A percentile compares a stretch with the other conserved stretches of the same genome.
phyloP scores from a whole-genome alignment of 805 yeast species.

The Priceomyces haplophilus region DNA sequence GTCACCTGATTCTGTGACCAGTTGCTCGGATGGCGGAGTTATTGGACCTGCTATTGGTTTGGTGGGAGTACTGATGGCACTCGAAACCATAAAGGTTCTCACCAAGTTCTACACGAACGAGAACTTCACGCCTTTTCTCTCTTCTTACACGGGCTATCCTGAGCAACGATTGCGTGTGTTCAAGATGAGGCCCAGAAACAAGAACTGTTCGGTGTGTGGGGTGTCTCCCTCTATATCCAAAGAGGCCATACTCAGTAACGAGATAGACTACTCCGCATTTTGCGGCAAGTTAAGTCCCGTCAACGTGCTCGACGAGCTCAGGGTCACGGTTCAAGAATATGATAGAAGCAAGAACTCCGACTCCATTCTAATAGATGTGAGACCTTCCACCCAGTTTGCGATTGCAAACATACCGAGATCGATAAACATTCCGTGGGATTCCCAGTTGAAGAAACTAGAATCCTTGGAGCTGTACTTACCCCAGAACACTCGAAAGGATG shows the following conservation, averaged over 20 bases:
- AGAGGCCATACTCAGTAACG: slow-evolving; percentile 43
- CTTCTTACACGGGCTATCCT: slow-evolving; percentile 66
- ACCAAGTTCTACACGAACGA: slow-evolving; percentile 49
- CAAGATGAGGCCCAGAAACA: slow-evolving; percentile 71
- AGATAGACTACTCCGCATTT: slow-evolving; percentile 63
- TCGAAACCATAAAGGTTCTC: slow-evolving; percentile 77
- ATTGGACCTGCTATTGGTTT: slow-evolving; percentile 95
- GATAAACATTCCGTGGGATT: slow-evolving; percentile 60
- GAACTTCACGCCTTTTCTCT: slow-evolving; percentile 64
- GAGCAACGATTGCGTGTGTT: slow-evolving; percentile 66
- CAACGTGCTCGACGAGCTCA: slow-evolving; percentile 41
- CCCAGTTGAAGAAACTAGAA: slow-evolving; percentile 33
- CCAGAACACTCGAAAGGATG: slow-evolving; percentile 18
- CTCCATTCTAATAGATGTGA: slow-evolving; percentile 64
- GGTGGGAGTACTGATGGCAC: slow-evolving; percentile 84
- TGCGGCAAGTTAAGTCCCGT: slow-evolving; percentile 62
- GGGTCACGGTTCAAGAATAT: slow-evolving; percentile 46
- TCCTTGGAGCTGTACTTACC: slow-evolving; percentile 20
- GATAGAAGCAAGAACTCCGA: slow-evolving; percentile 12
- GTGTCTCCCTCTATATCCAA: slow-evolving; percentile 47
- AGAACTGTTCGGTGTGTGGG: slow-evolving; percentile 65
- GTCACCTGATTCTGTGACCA: slow-evolving; percentile 71
- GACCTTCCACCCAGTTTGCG: slow-evolving; percentile 73
- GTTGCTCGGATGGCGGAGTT: slow-evolving; percentile 93
- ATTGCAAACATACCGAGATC: slow-evolving; percentile 62